Base-by-base conservation (phyloP, 768 basidiomycete species). In the Pisolithus orientalis region DNA sequence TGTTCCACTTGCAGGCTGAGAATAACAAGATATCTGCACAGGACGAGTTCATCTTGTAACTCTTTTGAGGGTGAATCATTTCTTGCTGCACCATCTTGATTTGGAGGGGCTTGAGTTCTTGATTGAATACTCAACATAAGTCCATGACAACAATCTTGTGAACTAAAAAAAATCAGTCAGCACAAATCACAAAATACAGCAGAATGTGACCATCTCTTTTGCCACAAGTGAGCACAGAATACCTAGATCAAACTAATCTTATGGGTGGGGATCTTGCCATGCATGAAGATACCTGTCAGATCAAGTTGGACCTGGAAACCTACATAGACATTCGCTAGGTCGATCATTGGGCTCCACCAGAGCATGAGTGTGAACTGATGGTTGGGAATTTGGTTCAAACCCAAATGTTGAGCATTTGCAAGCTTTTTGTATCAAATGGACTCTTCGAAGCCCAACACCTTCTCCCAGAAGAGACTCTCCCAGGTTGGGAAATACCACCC, bases 41-140 rank as follows among this genome's bases (percentile, higher is more conserved):
- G n/a, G 94, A 95, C 8, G 94, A 96, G 73, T 99, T 99, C 96
- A 99, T 98, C 82, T 99, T 99, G 83, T 99, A 99, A 77, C 93
- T 96, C 79, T 97, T 97, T 72, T 95, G 90, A 61, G 95, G 95
- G 69, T 96, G 96, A 55, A 99, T 99, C 0, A 95, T 97, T 71
- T 99, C 96, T 71, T 99, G 98, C 70, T 98, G 96, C 0, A 99
- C 96, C 0, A 94, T 98, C 76, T 98, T 96, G 61, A 99, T 99
- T 60, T 97, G 94, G 13, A 99, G 73, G 4, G 96, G 94, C 67
- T 99, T 96, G 32, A 99, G 77, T 64, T 99, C 96, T 70, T 97
- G 94, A 72, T 99, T 96, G 62, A 99, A 96, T 21, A 98, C 95
- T 80, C 97, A 95, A 74, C 94, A 96, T 82, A 94, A 65, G 75